phyloP scores from a whole-genome alignment of 2,329 filamentous ascomycete species.

The Tolypocladium tundrense region DNA sequence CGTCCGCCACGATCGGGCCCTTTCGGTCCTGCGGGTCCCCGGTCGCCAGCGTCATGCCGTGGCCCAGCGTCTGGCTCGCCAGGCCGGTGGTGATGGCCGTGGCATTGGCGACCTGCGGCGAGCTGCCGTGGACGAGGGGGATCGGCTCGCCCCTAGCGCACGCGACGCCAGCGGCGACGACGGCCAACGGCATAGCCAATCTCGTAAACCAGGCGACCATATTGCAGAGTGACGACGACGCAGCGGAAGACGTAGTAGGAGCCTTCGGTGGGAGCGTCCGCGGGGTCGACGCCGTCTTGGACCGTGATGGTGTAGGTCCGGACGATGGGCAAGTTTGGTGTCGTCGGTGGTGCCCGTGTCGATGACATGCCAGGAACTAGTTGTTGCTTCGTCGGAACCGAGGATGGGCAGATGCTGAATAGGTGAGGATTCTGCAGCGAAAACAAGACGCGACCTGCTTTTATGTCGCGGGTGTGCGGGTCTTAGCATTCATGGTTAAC shows the following conservation, averaged over 20 bases:
- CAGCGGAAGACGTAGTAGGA: not conserved
- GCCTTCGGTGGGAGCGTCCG: too few species aligned
- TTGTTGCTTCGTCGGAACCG: not conserved
- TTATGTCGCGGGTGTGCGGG: too few species aligned
- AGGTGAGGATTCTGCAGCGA: not conserved
- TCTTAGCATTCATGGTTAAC: not conserved
- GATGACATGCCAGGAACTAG: not conserved
- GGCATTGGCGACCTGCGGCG: too few species aligned
- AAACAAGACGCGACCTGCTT: too few species aligned
- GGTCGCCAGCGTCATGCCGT: not conserved
- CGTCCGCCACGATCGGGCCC: not conserved
- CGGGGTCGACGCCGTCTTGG: too few species aligned
- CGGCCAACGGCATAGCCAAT: not conserved
- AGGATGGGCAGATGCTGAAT: not conserved
- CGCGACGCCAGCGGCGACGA: not conserved
- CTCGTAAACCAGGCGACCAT: not conserved
- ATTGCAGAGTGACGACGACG: not conserved
- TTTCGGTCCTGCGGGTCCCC: not conserved
- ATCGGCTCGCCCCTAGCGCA: not conserved
- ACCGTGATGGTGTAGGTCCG: too few species aligned
- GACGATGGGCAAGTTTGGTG: too few species aligned
- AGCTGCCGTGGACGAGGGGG: too few species aligned
- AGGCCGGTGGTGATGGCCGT: not conserved
- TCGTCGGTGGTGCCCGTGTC: not conserved
- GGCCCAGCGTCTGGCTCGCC: not conserved